Evolutionary conservation across 2,329 filamentous ascomycete genomes (phyloP).

Genomic region (Monilinia polystroma): DNA sequence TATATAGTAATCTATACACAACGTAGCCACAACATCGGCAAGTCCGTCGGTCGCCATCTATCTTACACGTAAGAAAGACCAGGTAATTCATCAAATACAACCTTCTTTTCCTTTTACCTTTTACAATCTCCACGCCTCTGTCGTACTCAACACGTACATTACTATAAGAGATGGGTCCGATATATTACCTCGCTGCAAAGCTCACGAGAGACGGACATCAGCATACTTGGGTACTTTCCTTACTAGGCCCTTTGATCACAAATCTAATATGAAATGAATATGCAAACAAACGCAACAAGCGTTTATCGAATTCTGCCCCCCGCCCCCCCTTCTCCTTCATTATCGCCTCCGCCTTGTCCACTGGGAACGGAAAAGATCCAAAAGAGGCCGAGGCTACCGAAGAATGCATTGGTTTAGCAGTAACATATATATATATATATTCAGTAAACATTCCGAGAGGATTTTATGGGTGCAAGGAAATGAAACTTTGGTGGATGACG

Average conservation of each 20-base stretch:
- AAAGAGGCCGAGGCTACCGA: conserved; percentile 11
- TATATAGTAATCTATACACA: conserved; percentile 14
- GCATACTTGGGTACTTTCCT: conserved; percentile 12
- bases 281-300: conserved; percentile 16
- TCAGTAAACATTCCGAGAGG: not conserved
- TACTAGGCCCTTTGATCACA: not conserved
- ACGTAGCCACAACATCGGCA: conserved; percentile 23
- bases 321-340: not conserved
- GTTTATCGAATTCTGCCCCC: not conserved
- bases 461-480: not conserved
- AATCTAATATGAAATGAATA: conserved; percentile 9
- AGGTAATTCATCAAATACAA: conserved; percentile 15
- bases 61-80: conserved; percentile 11
- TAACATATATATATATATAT: not conserved
- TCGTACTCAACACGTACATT: conserved; percentile 8
- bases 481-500: conserved; percentile 15
- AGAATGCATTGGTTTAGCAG: conserved; percentile 8
- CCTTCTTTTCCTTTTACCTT: not conserved
- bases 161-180: conserved; percentile 16
- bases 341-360: not conserved
- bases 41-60: conserved; percentile 16
- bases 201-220: conserved; percentile 22
- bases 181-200: conserved; percentile 22
- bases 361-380: not conserved
- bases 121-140: not conserved